A percentile compares a stretch with the other conserved stretches of the same genome.
Evolutionary conservation across 2,329 filamentous ascomycete genomes (phyloP).

Genomic region (Eutypella sp.): DNA sequence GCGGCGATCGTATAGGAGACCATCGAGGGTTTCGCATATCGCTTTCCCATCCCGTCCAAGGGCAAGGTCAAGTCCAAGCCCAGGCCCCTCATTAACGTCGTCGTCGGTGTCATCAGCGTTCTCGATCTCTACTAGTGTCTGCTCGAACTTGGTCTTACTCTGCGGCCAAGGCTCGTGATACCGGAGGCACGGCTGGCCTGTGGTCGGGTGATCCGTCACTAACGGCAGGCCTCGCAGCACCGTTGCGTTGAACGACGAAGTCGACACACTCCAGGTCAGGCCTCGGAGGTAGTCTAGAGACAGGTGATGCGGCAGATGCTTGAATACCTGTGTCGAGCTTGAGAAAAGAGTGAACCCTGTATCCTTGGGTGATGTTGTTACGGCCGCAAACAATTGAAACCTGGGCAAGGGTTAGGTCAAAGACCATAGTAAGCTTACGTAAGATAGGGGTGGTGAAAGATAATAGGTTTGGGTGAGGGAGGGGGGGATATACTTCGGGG

Average conservation of each 20-base stretch:
- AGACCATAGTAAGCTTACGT: too few relatives aligned
- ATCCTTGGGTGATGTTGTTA: conserved; percentile 40
- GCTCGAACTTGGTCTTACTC: conserved; percentile 45
- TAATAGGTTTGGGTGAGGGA: too few relatives aligned
- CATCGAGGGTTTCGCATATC: conserved; percentile 36
- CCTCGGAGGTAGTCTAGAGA: conserved; percentile 30
- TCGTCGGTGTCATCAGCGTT: conserved; percentile 17
- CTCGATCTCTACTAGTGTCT: conserved; percentile 40
- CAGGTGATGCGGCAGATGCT: conserved; percentile 35
- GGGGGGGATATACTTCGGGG: conserved; percentile 40
- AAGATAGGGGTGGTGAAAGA: too few relatives aligned
- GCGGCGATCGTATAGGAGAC: conserved; percentile 43
- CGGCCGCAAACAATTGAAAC: conserved; percentile 49
- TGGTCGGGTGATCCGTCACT: conserved; percentile 39
- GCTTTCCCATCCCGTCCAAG: conserved; percentile 13
- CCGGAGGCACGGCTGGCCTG: conserved; percentile 42
- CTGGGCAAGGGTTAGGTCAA: conserved; percentile 18
- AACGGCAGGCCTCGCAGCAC: conserved; percentile 39
- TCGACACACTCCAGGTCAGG: conserved; percentile 46
- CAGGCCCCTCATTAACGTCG: too few relatives aligned
- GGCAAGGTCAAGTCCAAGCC: conserved; percentile 1
- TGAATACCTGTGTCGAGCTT: conserved; percentile 44
- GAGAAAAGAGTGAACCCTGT: conserved; percentile 52
- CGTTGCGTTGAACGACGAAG: conserved; percentile 40
- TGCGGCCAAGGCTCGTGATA: conserved; percentile 52